Base-by-base conservation (phyloP, 495 filamentous ascomycete genomes). In the Neurospora sp. region DNA sequence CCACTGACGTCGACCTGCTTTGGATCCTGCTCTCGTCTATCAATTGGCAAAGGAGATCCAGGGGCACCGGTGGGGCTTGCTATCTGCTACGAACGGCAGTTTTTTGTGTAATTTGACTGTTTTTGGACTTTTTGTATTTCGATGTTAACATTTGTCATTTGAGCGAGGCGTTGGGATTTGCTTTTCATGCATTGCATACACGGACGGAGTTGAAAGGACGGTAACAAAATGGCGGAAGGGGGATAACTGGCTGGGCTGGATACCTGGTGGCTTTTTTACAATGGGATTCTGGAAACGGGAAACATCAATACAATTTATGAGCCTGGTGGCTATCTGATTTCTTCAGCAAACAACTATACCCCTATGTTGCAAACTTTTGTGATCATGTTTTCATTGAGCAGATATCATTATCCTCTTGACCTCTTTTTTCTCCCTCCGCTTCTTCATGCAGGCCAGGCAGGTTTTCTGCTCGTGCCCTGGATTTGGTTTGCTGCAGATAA, bases 1-100 rank as follows among this genome's bases (percentile, higher is more conserved):
- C 70, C 74, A 68, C 70, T 75, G 74, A 75, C 74, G 74, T 75
- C 70, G 74, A 70, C 72, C 22, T 74, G 74, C 72, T 74, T 74
- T 73, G 39, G 40, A 59, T 70, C 42, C 69, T 75, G 53, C 68
- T 68, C 40, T 73, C 48, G 45, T 37, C 40, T 65, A 61, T 16
- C 12, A 65, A 65, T 65, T 17, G 53, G 27, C 53, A 65, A 35
- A 65, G 53, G 53, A 16, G 20, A 65, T 65, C 53, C 53, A 65
- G 53, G 53, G 53, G 53, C 27, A 65, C 14, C 27, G 53, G 53
- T 35, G 48, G 20, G 12, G 27, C 4, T 35, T 16, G 4, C 20
- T 35, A 35, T 27, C 53, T 35, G 53, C 22, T 35, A 65, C 10
- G 53, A 65, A 65, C 12, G 53, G 53, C 14, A 12, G 10, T 4